These are phyloP conservation scores for Kodamaea suecica DNA, from an alignment of 1,139 yeast species.

Conservation along the genomic window DNA sequence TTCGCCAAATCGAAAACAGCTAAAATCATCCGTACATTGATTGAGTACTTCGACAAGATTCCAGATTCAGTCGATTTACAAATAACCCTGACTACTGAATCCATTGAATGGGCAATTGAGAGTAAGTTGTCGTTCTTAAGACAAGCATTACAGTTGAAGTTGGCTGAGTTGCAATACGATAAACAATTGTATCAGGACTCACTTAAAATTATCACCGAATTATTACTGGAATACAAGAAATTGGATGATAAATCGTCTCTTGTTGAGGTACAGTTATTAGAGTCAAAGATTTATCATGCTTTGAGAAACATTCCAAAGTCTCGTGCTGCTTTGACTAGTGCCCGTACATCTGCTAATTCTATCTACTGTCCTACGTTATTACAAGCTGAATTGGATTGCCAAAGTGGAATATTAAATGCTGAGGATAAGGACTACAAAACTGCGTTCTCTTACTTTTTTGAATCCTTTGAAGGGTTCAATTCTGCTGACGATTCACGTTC, in stretches of 20 bases:
- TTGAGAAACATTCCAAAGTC: conserved; percentile 90
- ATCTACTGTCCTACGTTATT: conserved; percentile 92
- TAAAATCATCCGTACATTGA: conserved; percentile 71
- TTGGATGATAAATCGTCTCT: conserved; percentile 93
- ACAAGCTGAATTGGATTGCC: conserved; percentile 93
- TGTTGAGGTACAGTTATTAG: conserved; percentile 92
- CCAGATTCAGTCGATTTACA: conserved; percentile 71
- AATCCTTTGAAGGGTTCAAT: conserved; percentile 86
- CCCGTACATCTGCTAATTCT: conserved; percentile 94
- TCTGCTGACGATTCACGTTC: conserved; percentile 64
- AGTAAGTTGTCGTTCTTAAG: conserved; percentile 86
- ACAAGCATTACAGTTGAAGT: conserved; percentile 81
- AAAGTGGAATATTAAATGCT: conserved; percentile 93
- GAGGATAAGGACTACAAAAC: conserved; percentile 97
- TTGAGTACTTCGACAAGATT: conserved; percentile 72
- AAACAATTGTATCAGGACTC: conserved; percentile 70
- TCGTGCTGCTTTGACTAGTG: conserved; percentile 89
- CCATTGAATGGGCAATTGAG: conserved; percentile 82
- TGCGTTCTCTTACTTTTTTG: conserved; percentile 91
- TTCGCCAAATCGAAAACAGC: conserved; percentile 96
- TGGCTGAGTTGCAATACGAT: conserved; percentile 69
- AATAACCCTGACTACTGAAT: conserved; percentile 69
- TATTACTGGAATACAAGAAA: conserved; percentile 83
- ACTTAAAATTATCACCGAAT: conserved; percentile 62
- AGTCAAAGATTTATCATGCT: conserved; percentile 86